Percentiles rank a stretch among this genome's conserved stretches.
phyloP scores from a whole-genome alignment of 2,329 filamentous ascomycete genomes.

The Ophiostoma ips region DNA sequence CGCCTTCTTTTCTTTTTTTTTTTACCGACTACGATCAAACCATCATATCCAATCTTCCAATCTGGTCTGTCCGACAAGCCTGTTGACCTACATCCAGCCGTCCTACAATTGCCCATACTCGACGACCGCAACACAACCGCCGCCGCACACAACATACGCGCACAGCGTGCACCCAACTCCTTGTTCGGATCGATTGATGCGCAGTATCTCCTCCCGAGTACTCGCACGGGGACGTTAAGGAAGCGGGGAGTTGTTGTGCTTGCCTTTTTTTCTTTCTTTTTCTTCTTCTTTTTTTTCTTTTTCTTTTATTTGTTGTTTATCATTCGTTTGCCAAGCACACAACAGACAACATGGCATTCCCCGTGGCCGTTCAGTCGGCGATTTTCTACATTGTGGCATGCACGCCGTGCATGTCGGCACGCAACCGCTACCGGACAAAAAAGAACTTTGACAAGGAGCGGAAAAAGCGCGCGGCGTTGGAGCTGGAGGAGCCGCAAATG shows the following conservation, averaged over 20 bases:
- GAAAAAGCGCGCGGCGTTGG: conserved; percentile 48
- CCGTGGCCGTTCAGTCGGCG: conserved; percentile 55
- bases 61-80: neutral
- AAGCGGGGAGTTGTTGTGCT: neutral
- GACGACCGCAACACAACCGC: neutral
- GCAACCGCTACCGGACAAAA: conserved; percentile 55
- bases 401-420: conserved; percentile 61
- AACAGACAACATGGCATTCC: conserved; percentile 32
- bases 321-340: neutral
- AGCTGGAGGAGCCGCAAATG: conserved; percentile 54
- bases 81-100: neutral
- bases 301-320: neutral
- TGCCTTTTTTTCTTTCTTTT: neutral
- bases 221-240: neutral
- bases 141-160: neutral
- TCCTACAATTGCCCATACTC: neutral
- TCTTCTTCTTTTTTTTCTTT: neutral
- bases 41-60: neutral
- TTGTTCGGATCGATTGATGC: neutral
- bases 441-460: conserved; percentile 56
- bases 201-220: too few relatives aligned
- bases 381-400: conserved; percentile 68
- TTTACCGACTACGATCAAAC: too few relatives aligned
- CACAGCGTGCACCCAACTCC: neutral
- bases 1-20: too few relatives aligned